Evolutionary conservation across 1,139 yeast species (phyloP), one percentile per base, ranked within the genome.

Genomic region (Hanseniaspora uvarum): DNA sequence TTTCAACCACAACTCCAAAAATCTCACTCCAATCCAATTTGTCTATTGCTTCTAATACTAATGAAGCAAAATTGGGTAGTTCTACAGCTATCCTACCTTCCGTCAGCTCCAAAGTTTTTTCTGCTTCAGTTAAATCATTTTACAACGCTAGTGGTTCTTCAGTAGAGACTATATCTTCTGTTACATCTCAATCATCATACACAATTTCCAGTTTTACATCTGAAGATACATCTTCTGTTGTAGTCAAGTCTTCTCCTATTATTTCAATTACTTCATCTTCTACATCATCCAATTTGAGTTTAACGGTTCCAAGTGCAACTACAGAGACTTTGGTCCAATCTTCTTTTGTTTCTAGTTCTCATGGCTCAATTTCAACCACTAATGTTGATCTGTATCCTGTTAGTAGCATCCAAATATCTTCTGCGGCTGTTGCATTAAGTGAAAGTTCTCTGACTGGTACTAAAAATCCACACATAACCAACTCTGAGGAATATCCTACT

Each of bases 311-410:
- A 28, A 18, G 24, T 19, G 30, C 53, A n/a, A 24, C 47, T 24
- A 44, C 39, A 14, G 28, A 49, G 23, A 24, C 52, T n/a, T 26
- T 40, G 12, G 34, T 40, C 26, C 37, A 45, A 45, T 18, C 28
- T 31, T n/a, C 21, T 23, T n/a, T 40, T 8, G 49, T 53, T 26
- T 33, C 54, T 18, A 24, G 31, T 11, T 30, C 53, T 12, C 18
- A 30, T 6, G 4, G 24, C 23, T n/a, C 39, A n/a, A 23, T 24
- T 10, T 45, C 40, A 14, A 39, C 30, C 11, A 39, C 43, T 14
- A 11, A 12, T 24, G 18, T 39, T 12, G 5, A 11, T 30, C 16
- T 39, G 26, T 39, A 18, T 24, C 34, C 33, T 18, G 14, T 28
- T 18, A 28, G 8, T 2, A 28, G 31, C 21, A n/a, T 11, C 5